phyloP scores from a whole-genome alignment of 768 basidiomycete species.

The Kwoniella mangroviensis region DNA sequence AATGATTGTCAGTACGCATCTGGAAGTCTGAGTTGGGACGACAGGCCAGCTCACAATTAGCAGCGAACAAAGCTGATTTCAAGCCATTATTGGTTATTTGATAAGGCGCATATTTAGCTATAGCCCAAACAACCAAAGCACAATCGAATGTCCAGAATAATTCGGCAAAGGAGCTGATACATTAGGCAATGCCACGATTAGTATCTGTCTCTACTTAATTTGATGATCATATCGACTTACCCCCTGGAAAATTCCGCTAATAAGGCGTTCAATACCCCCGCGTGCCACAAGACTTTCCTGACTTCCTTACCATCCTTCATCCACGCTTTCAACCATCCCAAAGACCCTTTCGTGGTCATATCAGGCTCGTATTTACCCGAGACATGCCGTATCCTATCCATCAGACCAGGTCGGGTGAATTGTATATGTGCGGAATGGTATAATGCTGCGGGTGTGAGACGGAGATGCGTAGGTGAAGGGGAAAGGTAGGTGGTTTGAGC shows the following conservation, averaged over 20 bases:
- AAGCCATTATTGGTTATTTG: constrained; percentile 19
- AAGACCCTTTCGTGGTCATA: constrained; percentile 32
- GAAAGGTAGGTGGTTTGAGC: constrained; percentile 26
- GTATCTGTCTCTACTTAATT: no score
- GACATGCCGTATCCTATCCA: constrained; percentile 41
- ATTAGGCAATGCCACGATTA: neutral
- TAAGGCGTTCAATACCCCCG: constrained; percentile 43
- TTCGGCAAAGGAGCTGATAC: constrained; percentile 38
- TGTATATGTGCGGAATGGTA: constrained; percentile 46
- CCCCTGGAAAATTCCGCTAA: constrained; percentile 44
- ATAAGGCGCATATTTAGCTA: constrained; percentile 41
- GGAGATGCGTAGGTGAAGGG: constrained; percentile 30
- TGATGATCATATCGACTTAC: no score
- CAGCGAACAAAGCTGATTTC: constrained; percentile 39
- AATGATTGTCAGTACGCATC: no score
- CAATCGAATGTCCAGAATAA: constrained; percentile 51
- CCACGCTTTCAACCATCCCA: constrained; percentile 46
- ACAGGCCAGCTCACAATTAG: constrained; percentile 38
- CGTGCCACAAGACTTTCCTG: constrained; percentile 42
- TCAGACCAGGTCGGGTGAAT: constrained; percentile 42
- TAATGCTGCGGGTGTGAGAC: constrained; percentile 40
- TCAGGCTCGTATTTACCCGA: constrained; percentile 47
- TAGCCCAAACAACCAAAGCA: constrained; percentile 48
- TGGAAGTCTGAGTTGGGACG: neutral
- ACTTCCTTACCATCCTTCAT: constrained; percentile 33